These are phyloP conservation scores for Tieghemostelium lacteum DNA, from an alignment of 78 protist genomes.

Conservation along the genomic window DNA sequence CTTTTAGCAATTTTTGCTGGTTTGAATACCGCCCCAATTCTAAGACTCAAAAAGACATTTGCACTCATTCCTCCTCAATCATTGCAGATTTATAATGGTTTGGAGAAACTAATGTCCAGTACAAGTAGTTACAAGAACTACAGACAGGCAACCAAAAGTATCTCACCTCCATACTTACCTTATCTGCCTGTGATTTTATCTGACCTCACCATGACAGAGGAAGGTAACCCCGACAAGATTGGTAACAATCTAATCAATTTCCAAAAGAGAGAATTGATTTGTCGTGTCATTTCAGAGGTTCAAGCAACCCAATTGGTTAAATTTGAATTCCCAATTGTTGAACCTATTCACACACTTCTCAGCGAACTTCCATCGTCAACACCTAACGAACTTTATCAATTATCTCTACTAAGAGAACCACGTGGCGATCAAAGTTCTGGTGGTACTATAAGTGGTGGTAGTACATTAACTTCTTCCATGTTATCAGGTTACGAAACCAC, in stretches of 20 bases:
- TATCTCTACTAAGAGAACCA: constrained; percentile 69
- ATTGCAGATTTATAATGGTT: not conserved
- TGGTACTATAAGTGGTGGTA: not conserved
- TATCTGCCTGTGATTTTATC: constrained; percentile 75
- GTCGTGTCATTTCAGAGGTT: constrained; percentile 70
- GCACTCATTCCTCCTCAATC: constrained; percentile 45
- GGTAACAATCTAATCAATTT: constrained; percentile 70
- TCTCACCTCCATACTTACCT: constrained; percentile 41
- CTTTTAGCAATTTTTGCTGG: constrained; percentile 77
- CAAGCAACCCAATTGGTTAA: constrained; percentile 37
- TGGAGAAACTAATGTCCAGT: constrained; percentile 78
- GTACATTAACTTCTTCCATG: not conserved
- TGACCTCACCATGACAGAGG: constrained; percentile 85
- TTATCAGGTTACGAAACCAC: not conserved
- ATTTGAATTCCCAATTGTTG: constrained; percentile 80
- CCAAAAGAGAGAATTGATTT: constrained; percentile 79
- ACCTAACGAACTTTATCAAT: constrained; percentile 54
- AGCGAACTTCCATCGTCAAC: constrained; percentile 76
- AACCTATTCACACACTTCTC: constrained; percentile 81
- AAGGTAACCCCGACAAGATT: constrained; percentile 86
- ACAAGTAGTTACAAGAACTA: constrained; percentile 68
- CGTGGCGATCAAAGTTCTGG: not conserved
- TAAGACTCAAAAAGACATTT: constrained; percentile 74
- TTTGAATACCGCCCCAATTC: constrained; percentile 58
- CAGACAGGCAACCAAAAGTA: constrained; percentile 26